phyloP scores from a whole-genome alignment of 768 basidiomycete genomes.

The Russula olivacea region DNA sequence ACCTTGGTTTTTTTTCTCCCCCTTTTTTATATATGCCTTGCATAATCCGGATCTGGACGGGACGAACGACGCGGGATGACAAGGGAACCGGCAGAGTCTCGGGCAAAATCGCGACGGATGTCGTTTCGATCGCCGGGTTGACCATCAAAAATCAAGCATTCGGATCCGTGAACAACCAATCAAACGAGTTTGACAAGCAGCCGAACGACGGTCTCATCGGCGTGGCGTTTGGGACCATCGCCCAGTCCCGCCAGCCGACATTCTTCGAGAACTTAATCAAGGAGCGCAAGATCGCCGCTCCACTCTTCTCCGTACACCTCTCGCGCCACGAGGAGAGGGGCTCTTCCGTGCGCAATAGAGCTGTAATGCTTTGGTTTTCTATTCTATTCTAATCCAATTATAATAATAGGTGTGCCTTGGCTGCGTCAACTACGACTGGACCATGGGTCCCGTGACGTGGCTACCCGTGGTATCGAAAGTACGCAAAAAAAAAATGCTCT shows the following conservation, averaged over 20 bases:
- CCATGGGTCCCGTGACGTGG: slow-evolving; percentile 36
- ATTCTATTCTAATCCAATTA: no score
- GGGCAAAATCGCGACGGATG: slow-evolving; percentile 47
- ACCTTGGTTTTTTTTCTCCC: no score
- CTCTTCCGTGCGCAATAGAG: slow-evolving; percentile 38
- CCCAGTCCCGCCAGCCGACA: slow-evolving; percentile 42
- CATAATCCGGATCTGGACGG: no score
- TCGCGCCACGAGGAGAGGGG: slow-evolving; percentile 38
- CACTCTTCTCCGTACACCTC: slow-evolving; percentile 57
- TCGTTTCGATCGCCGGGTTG: slow-evolving; percentile 44
- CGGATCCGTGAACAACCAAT: slow-evolving; percentile 44
- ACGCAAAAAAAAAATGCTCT: neutral
- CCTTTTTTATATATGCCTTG: no score
- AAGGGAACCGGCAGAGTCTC: slow-evolving; percentile 50
- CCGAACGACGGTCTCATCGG: slow-evolving; percentile 58
- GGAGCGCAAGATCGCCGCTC: slow-evolving; percentile 36
- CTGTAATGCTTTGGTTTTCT: no score
- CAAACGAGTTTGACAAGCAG: slow-evolving; percentile 43
- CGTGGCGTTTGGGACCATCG: slow-evolving; percentile 54
- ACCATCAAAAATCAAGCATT: slow-evolving; percentile 47
- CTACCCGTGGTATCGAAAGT: slow-evolving; percentile 36
- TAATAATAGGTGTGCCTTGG: slow-evolving; percentile 38
- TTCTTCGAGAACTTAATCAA: slow-evolving; percentile 60
- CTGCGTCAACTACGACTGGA: slow-evolving; percentile 38
- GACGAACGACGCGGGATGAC: no score